A percentile compares a stretch with the other conserved stretches of the same genome.
Evolutionary conservation across 2,329 filamentous ascomycete genomes (phyloP).

Genomic region (Hawksworthiomyces lignivorus): DNA sequence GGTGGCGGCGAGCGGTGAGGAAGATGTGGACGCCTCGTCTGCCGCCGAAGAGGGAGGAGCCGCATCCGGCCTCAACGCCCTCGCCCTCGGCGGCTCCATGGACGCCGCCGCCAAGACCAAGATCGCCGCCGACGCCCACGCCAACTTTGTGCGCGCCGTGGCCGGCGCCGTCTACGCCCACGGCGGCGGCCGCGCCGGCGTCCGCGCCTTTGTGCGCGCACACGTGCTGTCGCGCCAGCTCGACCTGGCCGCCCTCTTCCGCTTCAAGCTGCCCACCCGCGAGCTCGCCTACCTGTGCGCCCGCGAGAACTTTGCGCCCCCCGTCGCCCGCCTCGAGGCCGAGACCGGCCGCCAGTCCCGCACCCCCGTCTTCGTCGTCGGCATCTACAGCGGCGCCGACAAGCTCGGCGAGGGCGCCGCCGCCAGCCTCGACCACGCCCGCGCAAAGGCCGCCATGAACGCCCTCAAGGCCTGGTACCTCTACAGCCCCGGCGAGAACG

Average conservation of each 20-base stretch:
- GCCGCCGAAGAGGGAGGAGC: too few species aligned
- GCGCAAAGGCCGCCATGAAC: slow-evolving; percentile 71
- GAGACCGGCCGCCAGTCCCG: slow-evolving; percentile 83
- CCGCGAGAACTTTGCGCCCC: slow-evolving; percentile 80
- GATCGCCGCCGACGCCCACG: slow-evolving; percentile 30
- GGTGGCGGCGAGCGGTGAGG: slow-evolving; percentile 1
- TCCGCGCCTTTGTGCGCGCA: slow-evolving; percentile 72
- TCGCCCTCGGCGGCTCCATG: slow-evolving; percentile 9
- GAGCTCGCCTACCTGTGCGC: slow-evolving; percentile 79
- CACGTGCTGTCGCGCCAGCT: slow-evolving; percentile 78
- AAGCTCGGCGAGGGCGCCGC: slow-evolving; percentile 89
- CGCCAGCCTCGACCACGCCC: slow-evolving; percentile 67
- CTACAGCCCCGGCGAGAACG: slow-evolving; percentile 67
- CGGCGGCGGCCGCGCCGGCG: slow-evolving; percentile 65
- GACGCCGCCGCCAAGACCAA: slow-evolving; percentile 18
- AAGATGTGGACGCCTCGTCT: background rate
- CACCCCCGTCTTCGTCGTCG: slow-evolving; percentile 87
- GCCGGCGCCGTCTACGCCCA: slow-evolving; percentile 83
- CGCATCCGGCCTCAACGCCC: too few species aligned
- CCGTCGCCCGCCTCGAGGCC: slow-evolving; percentile 77
- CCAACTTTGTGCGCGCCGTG: slow-evolving; percentile 74
- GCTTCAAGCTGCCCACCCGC: slow-evolving; percentile 74
- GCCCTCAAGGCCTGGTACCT: slow-evolving; percentile 93
- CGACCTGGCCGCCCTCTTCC: slow-evolving; percentile 69
- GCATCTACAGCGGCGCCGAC: slow-evolving; percentile 84